These are phyloP conservation scores for Aureobasidium melanogenum DNA, from an alignment of 2,329 filamentous ascomycete species.

Conservation along the genomic window DNA sequence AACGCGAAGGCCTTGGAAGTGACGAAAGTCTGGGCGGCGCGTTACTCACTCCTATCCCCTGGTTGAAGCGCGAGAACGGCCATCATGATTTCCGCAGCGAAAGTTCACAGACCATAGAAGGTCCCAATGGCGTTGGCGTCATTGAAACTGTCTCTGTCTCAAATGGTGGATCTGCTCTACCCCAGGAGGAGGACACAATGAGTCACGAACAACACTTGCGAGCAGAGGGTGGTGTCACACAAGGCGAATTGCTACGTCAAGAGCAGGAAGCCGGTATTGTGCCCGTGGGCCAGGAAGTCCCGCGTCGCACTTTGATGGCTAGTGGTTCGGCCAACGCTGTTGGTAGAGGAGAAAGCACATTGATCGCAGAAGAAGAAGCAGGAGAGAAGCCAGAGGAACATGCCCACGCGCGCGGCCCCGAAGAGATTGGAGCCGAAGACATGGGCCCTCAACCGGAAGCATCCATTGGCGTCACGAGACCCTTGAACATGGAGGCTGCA, in stretches of 20 bases:
- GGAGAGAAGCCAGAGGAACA: slow-evolving; percentile 44
- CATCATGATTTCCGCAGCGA: slow-evolving; percentile 56
- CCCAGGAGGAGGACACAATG: slow-evolving; percentile 1
- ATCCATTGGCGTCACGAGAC: slow-evolving; percentile 19
- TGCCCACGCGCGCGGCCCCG: slow-evolving; percentile 76
- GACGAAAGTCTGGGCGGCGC: slow-evolving; percentile 88
- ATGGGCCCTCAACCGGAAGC: slow-evolving; percentile 62
- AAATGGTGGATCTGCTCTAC: slow-evolving; percentile 45
- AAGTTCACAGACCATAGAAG: slow-evolving; percentile 70
- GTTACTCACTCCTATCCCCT: slow-evolving; percentile 86
- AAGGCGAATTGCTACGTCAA: slow-evolving; percentile 77
- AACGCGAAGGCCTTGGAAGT: slow-evolving; percentile 52
- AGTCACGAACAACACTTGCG: slow-evolving; percentile 23
- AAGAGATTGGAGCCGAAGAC: slow-evolving; percentile 77
- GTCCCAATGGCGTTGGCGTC: slow-evolving; percentile 67
- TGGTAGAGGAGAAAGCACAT: slow-evolving; percentile 23
- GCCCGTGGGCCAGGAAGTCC: slow-evolving; percentile 50
- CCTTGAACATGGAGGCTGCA: slow-evolving; percentile 33
- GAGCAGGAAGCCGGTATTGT: slow-evolving; percentile 77
- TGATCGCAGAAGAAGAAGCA: slow-evolving; percentile 28
- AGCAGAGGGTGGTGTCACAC: slow-evolving; percentile 54
- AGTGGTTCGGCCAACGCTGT: slow-evolving; percentile 19
- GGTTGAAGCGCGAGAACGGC: slow-evolving; percentile 46
- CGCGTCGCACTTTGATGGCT: slow-evolving; percentile 21
- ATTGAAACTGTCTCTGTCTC: slow-evolving; percentile 76